Evolutionary conservation across 257 asterid genomes (phyloP), one percentile per base, ranked within the genome.

Genomic region (Galeopsis tetrahit): DNA sequence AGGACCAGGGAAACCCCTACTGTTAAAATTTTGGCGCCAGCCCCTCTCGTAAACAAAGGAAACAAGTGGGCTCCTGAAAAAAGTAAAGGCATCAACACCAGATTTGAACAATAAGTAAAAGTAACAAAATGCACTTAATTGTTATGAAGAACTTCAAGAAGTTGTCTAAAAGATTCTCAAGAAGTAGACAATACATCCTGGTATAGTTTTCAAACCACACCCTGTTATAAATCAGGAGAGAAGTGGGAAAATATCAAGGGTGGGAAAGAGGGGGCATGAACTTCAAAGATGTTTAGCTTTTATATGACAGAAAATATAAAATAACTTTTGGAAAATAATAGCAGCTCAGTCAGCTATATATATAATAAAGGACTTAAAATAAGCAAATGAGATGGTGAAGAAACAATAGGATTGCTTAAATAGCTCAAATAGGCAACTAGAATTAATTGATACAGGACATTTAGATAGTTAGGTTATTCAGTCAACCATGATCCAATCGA

Each of bases 11-110:
- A 95, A 95, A 66, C 99, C 98, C 64, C 96, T 85, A 51, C 82
- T 83, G 75, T 64, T 87, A 81, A 95, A 95, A 71, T 81, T 86
- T 77, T 95, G 99, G 72, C 97, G 98, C 99, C 99, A 95, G 61
- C 98, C 98, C 74, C 99, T 92, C 90, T 92, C 99, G 66, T 95
- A 95, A 72, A 88, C 84, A 77, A 84, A 95, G 33, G 99, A 95
- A 77, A 95, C 93, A 72, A 95, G 70, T 40, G 99, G 98, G 70
- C 98, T 95, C 98, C 99, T 95, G 79, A 44, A 28, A 28, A 70
- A 63, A 73, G 3, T 13, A 42, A 38, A 17, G 68, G 42, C 38
- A 68, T 13, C 68, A 78, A 56, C 64, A 71, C 74, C 77, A 82
- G 74, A 71, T 55, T 63, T 42, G 33, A 84, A 63, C 7, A 72